Base-by-base conservation (phyloP, 2,329 filamentous ascomycete species). In the Tothia fuscella region DNA sequence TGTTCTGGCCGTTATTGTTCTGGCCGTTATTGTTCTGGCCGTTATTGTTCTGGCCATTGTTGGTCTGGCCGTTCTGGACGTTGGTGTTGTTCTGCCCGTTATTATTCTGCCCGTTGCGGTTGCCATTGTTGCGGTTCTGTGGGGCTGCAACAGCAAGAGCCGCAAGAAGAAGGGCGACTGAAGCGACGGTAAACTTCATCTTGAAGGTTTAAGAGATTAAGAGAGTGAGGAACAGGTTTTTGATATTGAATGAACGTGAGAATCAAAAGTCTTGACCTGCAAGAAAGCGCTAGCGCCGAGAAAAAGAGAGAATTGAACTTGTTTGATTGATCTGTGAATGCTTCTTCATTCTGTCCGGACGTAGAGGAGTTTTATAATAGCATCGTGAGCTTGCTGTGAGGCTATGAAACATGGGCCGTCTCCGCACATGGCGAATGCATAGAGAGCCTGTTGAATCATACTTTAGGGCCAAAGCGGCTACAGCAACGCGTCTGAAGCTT, bases 241-340 rank as follows among this genome's bases (percentile, higher is more conserved):
- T 4, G n/a, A 4, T 2, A 31, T n/a, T 21, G 7, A 21, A 40
- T 13, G 9, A 40, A 25, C 21, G 3, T 30, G 13, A 31, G 25
- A 40, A 40, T 40, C 4, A 30, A 22, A 29, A 24, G 14, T 40
- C 38, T 40, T 40, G 38, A 32, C 38, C 38, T 21, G 38, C 38
- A 40, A 40, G 38, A 40, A 17, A 17, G n/a, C 6, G 35, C 13
- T 12, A 25, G 20, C n/a, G 12, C 10, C 13, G 35, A n/a, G 22
- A 10, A n/a, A 17, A 21, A 25, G 20, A 25, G 35, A 28, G 16
- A 14, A 14, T 21, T 17, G 10, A 10, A 14, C 14, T 17, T 9
- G 22, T 16, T 12, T 21, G 28, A 16, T 25, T 14, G 2, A 3
- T 9, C 19, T 22, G 33, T 14, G 17, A 25, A 37, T 37, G 35